phyloP scores from a whole-genome alignment of 2,329 filamentous ascomycete species.

The Cladobotryum protrusum region DNA sequence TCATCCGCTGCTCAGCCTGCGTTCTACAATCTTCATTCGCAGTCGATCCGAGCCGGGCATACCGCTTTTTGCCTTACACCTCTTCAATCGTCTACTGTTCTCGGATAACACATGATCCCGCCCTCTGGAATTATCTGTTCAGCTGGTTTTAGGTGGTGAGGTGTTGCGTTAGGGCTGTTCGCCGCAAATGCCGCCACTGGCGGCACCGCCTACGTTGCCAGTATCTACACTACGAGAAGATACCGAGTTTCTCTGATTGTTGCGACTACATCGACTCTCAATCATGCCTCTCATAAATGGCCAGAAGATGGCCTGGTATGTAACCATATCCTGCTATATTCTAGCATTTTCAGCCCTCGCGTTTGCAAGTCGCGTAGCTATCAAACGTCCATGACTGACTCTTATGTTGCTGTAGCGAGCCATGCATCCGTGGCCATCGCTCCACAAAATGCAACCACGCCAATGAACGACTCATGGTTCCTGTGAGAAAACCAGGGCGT shows the following conservation, averaged over 20 bases:
- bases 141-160: too few species aligned
- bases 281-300: conserved; percentile 64
- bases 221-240: not conserved
- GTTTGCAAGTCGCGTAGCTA: not conserved
- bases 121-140: too few species aligned
- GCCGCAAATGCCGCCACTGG: not conserved
- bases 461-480: conserved; percentile 60
- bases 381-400: conserved; percentile 2
- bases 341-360: not conserved
- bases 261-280: conserved; percentile 4
- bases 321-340: conserved; percentile 13
- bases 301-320: conserved; percentile 69
- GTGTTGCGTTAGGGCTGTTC: not conserved
- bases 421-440: conserved; percentile 69
- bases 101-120: too few species aligned
- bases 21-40: too few species aligned
- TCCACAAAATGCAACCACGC: conserved; percentile 69
- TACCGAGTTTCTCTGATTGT: not conserved
- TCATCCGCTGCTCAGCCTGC: too few species aligned
- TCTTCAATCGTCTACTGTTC: too few species aligned
- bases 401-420: conserved; percentile 45
- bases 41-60: too few species aligned
- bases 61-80: too few species aligned
- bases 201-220: not conserved
- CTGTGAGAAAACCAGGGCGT: conserved; percentile 65